Evolutionary conservation across 2,329 filamentous ascomycete species (phyloP).

Genomic region (Fusarium beomiforme): DNA sequence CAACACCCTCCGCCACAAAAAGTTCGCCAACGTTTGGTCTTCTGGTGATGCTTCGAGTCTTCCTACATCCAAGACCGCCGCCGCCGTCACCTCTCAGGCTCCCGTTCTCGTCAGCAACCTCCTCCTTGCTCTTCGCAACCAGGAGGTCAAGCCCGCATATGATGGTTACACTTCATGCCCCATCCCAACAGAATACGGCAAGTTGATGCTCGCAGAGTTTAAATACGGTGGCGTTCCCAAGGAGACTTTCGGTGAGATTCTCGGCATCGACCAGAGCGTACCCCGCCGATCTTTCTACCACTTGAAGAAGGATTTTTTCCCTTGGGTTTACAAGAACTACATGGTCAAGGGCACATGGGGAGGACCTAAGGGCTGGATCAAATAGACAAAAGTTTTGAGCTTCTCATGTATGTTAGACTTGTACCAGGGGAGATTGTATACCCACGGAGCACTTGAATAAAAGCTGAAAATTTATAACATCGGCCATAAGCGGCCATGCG

Average conservation of each 20-base stretch:
- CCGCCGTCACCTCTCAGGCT: constrained; percentile 62
- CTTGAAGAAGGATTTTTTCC: constrained; percentile 74
- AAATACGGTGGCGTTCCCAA: constrained; percentile 71
- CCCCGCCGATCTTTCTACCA: constrained; percentile 69
- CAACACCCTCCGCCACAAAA: constrained; percentile 61
- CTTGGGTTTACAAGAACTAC: constrained; percentile 70
- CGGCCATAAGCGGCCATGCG: too few species aligned
- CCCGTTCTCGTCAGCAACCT: constrained; percentile 62
- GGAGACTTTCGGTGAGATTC: constrained; percentile 65
- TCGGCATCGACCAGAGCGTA: constrained; percentile 66
- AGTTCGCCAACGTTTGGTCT: constrained; percentile 67
- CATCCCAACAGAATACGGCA: constrained; percentile 65
- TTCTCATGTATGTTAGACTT: constrained; percentile 20
- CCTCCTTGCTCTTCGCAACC: constrained; percentile 56
- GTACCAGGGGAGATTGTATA: constrained; percentile 7
- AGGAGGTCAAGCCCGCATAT: constrained; percentile 55
- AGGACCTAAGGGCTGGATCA: constrained; percentile 64
- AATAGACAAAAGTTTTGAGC: constrained; percentile 13
- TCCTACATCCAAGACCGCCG: constrained; percentile 66
- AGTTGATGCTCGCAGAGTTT: constrained; percentile 72
- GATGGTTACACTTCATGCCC: constrained; percentile 68
- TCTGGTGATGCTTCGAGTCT: constrained; percentile 67
- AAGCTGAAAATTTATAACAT: background rate
- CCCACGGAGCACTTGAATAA: background rate
- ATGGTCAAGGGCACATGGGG: constrained; percentile 72